Base-by-base conservation (phyloP, 2,329 filamentous ascomycete species). In the Scedosporium apiospermum region DNA sequence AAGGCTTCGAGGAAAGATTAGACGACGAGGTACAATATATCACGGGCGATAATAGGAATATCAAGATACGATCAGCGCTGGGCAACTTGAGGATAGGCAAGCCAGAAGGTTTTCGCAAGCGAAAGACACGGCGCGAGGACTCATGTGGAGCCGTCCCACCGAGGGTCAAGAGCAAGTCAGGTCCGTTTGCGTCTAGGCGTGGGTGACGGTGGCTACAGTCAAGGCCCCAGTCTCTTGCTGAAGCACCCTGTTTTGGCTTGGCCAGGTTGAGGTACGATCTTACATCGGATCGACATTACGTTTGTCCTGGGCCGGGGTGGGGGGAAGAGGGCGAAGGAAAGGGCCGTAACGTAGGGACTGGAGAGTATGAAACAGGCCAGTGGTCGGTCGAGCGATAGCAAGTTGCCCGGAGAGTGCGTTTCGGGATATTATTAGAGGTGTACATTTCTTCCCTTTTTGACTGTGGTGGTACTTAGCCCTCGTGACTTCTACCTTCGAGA, bases 211-310 rank as follows among this genome's bases (percentile, higher is more conserved):
- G 51, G 51, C 51, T 55, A 55, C 23, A 55, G 51, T 55, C 51
- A 7, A 55, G 51, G 18, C 51, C 58, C 58, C 41, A 34, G 16
- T 21, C 44, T 27, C 44, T 60, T n/a, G 41, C 58, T 60, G 18
- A 21, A 23, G 51, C 18, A 51, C 12, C 42, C 12, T 60, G 58
- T 60, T 60, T 60, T 60, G 42, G 16, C 42, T 34, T 42, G 58
- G 23, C 58, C 42, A 49, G 38, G 58, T 23, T 12, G 23, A 16
- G 42, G n/a, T 60, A 44, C 26, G 58, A 60, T 60, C 58, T 53
- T 51, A 53, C 58, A 60, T 26, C 18, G 21, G 58, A 60, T 60
- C 58, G 44, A 42, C 58, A 38, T 16, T 58, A 38, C 18, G 34
- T 58, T 18, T 16, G 41, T 18, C 30, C 58, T 34, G 23, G 16